These are phyloP conservation scores for Eucalyptus tenuipes DNA, from an alignment of 345 rosid genomes.

Conservation along the genomic window DNA sequence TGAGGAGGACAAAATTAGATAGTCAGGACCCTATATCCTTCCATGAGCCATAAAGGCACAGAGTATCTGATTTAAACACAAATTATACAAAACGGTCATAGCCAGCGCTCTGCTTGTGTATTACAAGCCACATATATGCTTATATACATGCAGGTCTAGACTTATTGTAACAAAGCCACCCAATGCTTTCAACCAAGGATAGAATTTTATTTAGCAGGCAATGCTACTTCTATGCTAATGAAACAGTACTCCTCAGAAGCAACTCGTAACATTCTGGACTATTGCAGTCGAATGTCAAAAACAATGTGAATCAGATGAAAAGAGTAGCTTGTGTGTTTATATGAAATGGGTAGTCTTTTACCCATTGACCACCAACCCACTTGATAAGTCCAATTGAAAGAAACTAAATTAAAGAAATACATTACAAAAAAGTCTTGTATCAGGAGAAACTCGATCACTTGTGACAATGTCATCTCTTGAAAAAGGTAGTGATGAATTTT, in stretches of 20 bases:
- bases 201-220: neutral
- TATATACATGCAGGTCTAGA: neutral
- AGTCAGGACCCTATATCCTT: neutral
- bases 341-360: neutral
- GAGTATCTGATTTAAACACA: neutral
- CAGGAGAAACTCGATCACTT: neutral
- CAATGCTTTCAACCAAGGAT: neutral
- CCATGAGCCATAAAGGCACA: neutral
- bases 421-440: neutral
- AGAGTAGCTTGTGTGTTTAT: neutral
- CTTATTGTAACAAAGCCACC: neutral
- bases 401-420: neutral
- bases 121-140: neutral
- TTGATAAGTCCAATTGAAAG: neutral
- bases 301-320: neutral
- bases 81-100: neutral
- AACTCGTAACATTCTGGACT: neutral
- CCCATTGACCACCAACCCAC: neutral
- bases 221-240: neutral
- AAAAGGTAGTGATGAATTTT: neutral
- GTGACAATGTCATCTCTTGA: neutral
- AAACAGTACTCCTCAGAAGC: neutral
- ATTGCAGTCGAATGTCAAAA: neutral
- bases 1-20: neutral
- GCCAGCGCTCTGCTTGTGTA: neutral